These are phyloP conservation scores for Eucalyptus melliodora DNA, from an alignment of 345 rosid genomes.

Conservation along the genomic window DNA sequence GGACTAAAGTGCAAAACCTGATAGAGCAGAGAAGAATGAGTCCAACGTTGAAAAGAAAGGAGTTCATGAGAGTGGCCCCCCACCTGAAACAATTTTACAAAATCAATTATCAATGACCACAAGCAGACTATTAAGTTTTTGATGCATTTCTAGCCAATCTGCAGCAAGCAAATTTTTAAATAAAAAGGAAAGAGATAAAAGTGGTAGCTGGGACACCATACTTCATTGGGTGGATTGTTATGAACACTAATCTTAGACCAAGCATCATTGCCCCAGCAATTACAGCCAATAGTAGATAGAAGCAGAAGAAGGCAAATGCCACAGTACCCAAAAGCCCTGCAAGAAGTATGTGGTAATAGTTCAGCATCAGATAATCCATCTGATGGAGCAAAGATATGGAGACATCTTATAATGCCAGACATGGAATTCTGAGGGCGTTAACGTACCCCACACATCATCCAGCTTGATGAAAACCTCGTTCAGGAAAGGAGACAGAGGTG, in stretches of 20 bases:
- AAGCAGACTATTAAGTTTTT: not conserved
- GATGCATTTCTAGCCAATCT: not conserved
- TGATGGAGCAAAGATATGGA: not conserved
- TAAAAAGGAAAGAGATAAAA: not conserved
- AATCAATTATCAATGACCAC: slow-evolving; percentile 8
- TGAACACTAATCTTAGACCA: slow-evolving; percentile 81
- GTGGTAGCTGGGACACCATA: slow-evolving; percentile 10
- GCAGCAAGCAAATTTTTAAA: not conserved
- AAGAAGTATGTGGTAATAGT: not conserved
- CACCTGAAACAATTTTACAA: slow-evolving; percentile 43
- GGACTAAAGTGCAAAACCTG: slow-evolving; percentile 34
- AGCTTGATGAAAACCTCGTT: slow-evolving; percentile 96
- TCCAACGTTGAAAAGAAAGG: slow-evolving; percentile 96
- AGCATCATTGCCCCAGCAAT: slow-evolving; percentile 98
- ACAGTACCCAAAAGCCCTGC: slow-evolving; percentile 92
- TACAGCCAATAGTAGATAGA: slow-evolving; percentile 88
- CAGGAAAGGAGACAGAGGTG: slow-evolving; percentile 85
- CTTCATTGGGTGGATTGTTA: slow-evolving; percentile 98
- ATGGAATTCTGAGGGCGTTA: not conserved
- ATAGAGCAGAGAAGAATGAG: slow-evolving; percentile 91
- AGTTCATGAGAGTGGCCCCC: slow-evolving; percentile 99
- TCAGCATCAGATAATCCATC: not conserved
- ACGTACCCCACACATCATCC: slow-evolving; percentile 87
- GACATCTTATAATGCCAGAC: not conserved
- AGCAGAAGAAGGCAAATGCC: slow-evolving; percentile 96